Evolutionary conservation across 2,329 filamentous ascomycete species (phyloP), one percentile per base, ranked within the genome.

Genomic region (Fusarium nisikadoi): DNA sequence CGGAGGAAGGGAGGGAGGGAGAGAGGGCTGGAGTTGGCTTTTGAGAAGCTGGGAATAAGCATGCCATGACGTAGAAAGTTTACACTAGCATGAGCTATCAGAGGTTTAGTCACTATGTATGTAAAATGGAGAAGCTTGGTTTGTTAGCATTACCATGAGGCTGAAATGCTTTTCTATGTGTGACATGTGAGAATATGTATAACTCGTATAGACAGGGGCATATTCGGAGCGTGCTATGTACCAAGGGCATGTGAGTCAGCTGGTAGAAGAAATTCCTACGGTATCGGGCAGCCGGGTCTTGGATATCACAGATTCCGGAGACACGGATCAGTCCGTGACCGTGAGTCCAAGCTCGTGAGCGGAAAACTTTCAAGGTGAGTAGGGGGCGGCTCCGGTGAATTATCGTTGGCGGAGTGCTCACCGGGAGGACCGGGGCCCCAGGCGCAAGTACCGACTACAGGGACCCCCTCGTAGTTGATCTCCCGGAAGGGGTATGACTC

Each of bases 341-440:
- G 43, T 27, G 47, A 62, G 50, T 38, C 52, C 19, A 46, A 49
- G 19, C 49, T 38, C 49, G 23, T 53, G 19, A 53, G 49, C 19
- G 25, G 33, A 53, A 53, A 53, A n/a, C 31, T 38, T 38, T 36
- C 33, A 56, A 70, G 61, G 54, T 60, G 58, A 70, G 60, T 39
- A 46, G 63, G 49, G 19, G 39, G 11, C 29, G 39, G 62, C 38
- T 75, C 75, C 75, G 75, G 65, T 67, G 65, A 70, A 77, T 77
- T 77, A 75, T 77, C 75, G 75, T 76, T 46, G 49, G 60, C 60
- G 68, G 56, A 61, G 62, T 36, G 42, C 50, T 64, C 65, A 61
- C 73, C 56, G 50, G 43, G 54, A 46, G 27, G 52, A 13, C 52
- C 39, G 45, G 57, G 63, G 17, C 11, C 20, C 17, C 19, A 39